Base-by-base conservation (phyloP, 192 early-diverging fungal species). In the Funneliformis mosseae region DNA sequence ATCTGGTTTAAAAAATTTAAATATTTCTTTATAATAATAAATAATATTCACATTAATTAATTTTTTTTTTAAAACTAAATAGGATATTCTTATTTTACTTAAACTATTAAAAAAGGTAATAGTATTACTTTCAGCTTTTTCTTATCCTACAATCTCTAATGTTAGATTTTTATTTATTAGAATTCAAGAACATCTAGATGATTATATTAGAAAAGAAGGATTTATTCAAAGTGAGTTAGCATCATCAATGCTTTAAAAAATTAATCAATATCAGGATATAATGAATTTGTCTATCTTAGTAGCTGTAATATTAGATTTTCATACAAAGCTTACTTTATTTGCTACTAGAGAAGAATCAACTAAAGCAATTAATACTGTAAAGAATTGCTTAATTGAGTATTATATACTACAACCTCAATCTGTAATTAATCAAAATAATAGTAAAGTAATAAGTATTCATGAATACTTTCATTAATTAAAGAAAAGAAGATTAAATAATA, bases 181-280 rank as follows among this genome's bases (percentile, higher is more conserved):
- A 74, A 74, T 74, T 1, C 21, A 55, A 41, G 25, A 41, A 71
- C 12, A 71, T 71, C 69, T 71, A 33, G 12, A 74, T 3, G 25
- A 55, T n/a, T 25, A 74, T 55, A 74, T 55, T 50, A 8, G 16
- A 50, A 11, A 59, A 74, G 10, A 74, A 21, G 14, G 5, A 9
- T 74, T 74, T 74, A 9, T 8, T 41, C 46, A 74, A 74, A 12
- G 23, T 33, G n/a, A 28, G 8, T 3, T 43, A 43, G 42, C 42
- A 43, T 43, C 42, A 43, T 43, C 42, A 43, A 43, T 43, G 8
- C 5, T 28, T 59, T 0, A 74, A 18, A 55, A 74, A 50, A 27
- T 74, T 16, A 16, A 74, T 1, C 6, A 74, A 4, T 74, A 74
- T 74, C 11, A 23, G 23, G 7, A 27, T 2, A 21, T 55, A 41